Base-by-base conservation (phyloP, 2,329 filamentous ascomycete species). In the Beauveria rudraprayagi region DNA sequence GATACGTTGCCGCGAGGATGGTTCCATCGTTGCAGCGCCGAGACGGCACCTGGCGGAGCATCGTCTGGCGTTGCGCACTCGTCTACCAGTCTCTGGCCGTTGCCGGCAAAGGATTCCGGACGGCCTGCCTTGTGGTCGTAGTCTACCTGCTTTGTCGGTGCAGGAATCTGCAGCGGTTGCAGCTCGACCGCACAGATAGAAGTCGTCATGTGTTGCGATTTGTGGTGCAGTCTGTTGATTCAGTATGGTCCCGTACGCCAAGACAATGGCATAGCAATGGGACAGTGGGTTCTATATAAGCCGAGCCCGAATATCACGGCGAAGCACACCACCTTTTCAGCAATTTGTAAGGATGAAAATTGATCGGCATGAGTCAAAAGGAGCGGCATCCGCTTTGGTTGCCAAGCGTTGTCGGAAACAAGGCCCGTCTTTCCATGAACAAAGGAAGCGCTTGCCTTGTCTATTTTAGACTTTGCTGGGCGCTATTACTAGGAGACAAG, bases 1-100 rank as follows among this genome's bases (percentile, higher is more conserved):
- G 74, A 73, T 3, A 77, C 72, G 62, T 83, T 85, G 2, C 70
- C 70, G 14, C 71, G 76, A 51, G 82, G 77, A 64, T 75, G 71
- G 65, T 79, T 83, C 83, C 75, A 81, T 63, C 71, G 75, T 67
- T 81, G 63, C 53, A 55, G 8, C 14, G 55, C 48, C 9, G 48
- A 54, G n/a, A 51, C 52, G 28, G 56, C 56, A 16, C 37, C 34
- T 8, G 56, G 22, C 4, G 50, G 43, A 14, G 50, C 51, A n/a
- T 55, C 41, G 11, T 54, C 30, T n/a, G 56, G 55, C 55, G 41
- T 34, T 5, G 30, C 50, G 24, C 56, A 62, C 37, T 62, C 61
- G 16, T 60, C 61, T 5, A 52, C 56, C 3, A 60, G 50, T 26
- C 54, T 37, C 30, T 56, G 53, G 40, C 54, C 55, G 14, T 48